Conservation (phyloP, 768 basidiomycete genomes). For the Rhizopogon salebrosus region DNA sequence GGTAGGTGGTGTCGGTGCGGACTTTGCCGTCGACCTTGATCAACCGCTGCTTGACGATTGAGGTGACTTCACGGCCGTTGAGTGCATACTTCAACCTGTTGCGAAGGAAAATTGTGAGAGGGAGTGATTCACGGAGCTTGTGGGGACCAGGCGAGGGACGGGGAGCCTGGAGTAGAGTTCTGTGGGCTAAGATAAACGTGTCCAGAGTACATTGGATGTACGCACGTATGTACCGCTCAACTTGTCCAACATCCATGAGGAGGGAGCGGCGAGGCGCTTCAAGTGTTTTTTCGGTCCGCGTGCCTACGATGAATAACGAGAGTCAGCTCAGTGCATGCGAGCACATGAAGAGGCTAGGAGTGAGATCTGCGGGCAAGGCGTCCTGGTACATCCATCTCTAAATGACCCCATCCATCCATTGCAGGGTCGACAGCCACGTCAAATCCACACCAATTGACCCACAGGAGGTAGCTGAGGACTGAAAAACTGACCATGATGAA, state of each 20-base stretch:
- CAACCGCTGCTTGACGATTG: slow-evolving; percentile 92
- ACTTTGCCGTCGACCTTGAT: slow-evolving; percentile 99
- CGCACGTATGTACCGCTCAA: slow-evolving; percentile 90
- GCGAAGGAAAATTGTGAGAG: slow-evolving; percentile 94
- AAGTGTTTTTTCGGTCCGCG: slow-evolving; percentile 99
- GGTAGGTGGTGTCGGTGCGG: slow-evolving; percentile 95
- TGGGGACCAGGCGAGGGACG: slow-evolving; percentile 98
- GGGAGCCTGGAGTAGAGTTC: slow-evolving; percentile 57
- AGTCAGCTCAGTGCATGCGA: slow-evolving; percentile 11
- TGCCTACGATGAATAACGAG: slow-evolving; percentile 46
- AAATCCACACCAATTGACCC: background rate
- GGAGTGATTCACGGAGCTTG: slow-evolving; percentile 97
- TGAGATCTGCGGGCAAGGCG: background rate
- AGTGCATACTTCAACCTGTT: slow-evolving; percentile 99
- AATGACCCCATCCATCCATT: slow-evolving; percentile 23
- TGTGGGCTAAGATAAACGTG: background rate
- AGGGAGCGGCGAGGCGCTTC: slow-evolving; percentile 95
- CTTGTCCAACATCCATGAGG: slow-evolving; percentile 99
- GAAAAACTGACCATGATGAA: slow-evolving; percentile 27
- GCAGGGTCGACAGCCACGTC: background rate
- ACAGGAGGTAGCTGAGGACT: slow-evolving; percentile 1
- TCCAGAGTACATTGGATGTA: slow-evolving; percentile 6
- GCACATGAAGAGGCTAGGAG: background rate
- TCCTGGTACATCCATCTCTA: slow-evolving; percentile 15
- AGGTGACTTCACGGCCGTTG: slow-evolving; percentile 91